Evolutionary conservation across 2,329 filamentous ascomycete genomes (phyloP), one percentile per base, ranked within the genome.

Genomic region (Plenodomus lindquistii): DNA sequence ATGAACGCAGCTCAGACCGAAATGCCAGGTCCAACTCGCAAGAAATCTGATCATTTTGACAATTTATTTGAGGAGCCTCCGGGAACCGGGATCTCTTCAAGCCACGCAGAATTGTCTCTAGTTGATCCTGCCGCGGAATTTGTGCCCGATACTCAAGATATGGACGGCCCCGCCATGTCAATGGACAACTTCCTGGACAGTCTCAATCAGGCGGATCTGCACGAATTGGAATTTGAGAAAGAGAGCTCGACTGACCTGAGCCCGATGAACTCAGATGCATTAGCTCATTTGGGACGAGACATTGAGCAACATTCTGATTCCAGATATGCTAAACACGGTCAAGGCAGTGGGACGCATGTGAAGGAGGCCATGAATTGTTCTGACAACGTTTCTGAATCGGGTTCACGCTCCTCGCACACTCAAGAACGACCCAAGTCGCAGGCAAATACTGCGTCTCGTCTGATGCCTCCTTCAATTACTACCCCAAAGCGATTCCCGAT

Each of bases 381-480:
- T 19, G 45, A 38, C 4, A 42, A 29, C 2, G 2, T 38, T 13
- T 39, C 31, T n/a, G 20, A 45, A 15, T 41, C 46, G 8, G 48
- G 44, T 13, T 41, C 38, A 8, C 35, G 39, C 9, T 57, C 54
- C 15, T 48, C 48, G 35, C 17, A 24, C 5, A 59, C 56, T 1
- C 44, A 51, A 5, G 52, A 56, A 29, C 59, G 66, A 31, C 65
- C 65, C 1, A 60, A 40, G 43, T 69, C 67, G 1, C 60, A 60
- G 42, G 69, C 67, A 9, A 71, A 72, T 24, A 69, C 60, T 16
- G 62, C 62, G 16, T 69, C 65, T 21, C 55, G 66, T 1, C 64
- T 72, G 50, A 57, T 57, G 47, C 58, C 60, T 5, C 49, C 58
- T 31, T 11, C 27, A 31, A 13, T 15, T 4, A 15, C 6, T 13